A percentile compares a stretch with the other conserved stretches of the same genome.
Conservation (phyloP, 345 rosid species). For the Lumnitzera racemosa region DNA sequence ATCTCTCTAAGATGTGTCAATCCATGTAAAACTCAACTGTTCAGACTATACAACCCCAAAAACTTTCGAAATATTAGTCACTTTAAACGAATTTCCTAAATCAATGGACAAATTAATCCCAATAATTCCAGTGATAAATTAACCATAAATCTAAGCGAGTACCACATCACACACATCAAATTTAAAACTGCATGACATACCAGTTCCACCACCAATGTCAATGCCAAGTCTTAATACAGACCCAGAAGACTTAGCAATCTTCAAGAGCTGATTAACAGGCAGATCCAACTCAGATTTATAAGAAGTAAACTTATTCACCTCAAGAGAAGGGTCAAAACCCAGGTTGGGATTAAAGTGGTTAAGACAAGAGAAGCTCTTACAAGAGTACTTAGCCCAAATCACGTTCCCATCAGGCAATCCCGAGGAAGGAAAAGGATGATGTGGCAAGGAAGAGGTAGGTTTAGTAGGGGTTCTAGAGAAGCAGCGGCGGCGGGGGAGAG, state of each 20-base stretch:
- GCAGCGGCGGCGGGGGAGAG: slow-evolving; percentile 99
- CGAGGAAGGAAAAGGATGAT: slow-evolving; percentile 42
- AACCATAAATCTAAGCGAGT: too few species aligned
- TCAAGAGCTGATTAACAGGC: slow-evolving; percentile 74
- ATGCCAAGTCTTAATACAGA: slow-evolving; percentile 67
- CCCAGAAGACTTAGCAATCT: slow-evolving; percentile 48
- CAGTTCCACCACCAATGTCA: slow-evolving; percentile 88
- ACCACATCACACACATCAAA: too few species aligned
- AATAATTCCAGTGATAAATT: too few species aligned
- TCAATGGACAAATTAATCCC: too few species aligned
- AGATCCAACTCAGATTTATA: slow-evolving; percentile 78
- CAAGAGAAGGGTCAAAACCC: slow-evolving; percentile 53
- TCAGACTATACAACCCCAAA: too few species aligned
- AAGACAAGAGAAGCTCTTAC: slow-evolving; percentile 72
- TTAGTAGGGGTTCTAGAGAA: slow-evolving; percentile 69
- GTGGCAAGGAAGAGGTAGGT: slow-evolving; percentile 28
- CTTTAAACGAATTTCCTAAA: too few species aligned
- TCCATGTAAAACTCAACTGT: too few species aligned
- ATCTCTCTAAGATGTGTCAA: too few species aligned
- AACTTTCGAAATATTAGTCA: too few species aligned
- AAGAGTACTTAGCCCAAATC: slow-evolving; percentile 63
- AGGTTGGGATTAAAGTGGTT: slow-evolving; percentile 34
- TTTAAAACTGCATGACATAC: slow-evolving; percentile 4
- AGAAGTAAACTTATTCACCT: slow-evolving; percentile 38
- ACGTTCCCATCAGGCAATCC: slow-evolving; percentile 55